Evolutionary conservation across 768 basidiomycete species (phyloP).

Genomic region (Termitomyces sp.): DNA sequence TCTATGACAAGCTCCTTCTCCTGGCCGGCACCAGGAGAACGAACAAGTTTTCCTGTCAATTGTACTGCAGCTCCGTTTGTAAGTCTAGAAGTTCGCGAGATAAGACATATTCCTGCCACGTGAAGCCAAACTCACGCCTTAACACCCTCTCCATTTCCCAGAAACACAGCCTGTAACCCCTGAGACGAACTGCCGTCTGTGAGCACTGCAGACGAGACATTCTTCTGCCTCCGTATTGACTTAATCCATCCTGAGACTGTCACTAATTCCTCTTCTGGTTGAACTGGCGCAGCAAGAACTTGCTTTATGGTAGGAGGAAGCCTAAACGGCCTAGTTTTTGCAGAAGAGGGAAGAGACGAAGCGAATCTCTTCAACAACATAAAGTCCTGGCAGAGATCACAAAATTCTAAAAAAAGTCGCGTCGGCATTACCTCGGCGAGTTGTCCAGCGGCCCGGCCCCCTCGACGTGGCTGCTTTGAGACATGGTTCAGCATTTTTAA

Average conservation of each 20-base stretch:
- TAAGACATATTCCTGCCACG: neutral
- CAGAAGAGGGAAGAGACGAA: conserved; percentile 4
- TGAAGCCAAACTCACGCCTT: conserved; percentile 17
- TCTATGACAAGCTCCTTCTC: conserved; percentile 44
- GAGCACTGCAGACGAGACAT: conserved; percentile 78
- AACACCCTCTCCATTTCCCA: conserved; percentile 27
- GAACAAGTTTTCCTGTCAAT: conserved; percentile 34
- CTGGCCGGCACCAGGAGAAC: conserved; percentile 41
- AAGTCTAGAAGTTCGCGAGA: conserved; percentile 7
- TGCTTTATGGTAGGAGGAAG: conserved; percentile 15
- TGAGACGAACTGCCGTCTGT: conserved; percentile 71
- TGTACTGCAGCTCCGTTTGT: conserved; percentile 19
- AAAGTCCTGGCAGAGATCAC: neutral
- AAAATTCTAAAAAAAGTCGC: neutral
- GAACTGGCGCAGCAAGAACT: conserved; percentile 4
- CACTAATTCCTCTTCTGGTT: conserved; percentile 13
- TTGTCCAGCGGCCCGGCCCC: neutral
- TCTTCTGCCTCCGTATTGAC: conserved; percentile 82
- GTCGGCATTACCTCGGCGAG: neutral
- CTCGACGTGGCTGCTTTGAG: conserved; percentile 2
- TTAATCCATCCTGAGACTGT: conserved; percentile 82
- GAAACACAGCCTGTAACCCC: conserved; percentile 78
- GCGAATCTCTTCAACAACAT: conserved; percentile 11
- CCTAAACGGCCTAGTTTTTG: conserved; percentile 4
- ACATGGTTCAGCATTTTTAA: neutral